A percentile compares a stretch with the other conserved stretches of the same genome.
Evolutionary conservation across 2,329 filamentous ascomycete species (phyloP).

Genomic region (Lasiodiplodia hormozganensis): DNA sequence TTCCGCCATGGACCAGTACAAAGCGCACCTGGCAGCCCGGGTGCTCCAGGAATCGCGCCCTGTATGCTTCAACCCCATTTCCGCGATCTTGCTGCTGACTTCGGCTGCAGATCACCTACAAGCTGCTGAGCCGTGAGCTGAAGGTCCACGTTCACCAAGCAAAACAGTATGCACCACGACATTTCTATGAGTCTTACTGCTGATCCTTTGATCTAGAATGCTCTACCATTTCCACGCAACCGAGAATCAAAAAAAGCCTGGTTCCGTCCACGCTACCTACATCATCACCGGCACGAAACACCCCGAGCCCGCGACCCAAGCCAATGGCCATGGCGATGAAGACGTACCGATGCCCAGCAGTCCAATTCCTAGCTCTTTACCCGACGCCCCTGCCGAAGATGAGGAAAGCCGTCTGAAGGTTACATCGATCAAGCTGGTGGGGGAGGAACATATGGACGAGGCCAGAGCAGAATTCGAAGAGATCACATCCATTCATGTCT

Average conservation of each 20-base stretch:
- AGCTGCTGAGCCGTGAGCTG: constrained; percentile 79
- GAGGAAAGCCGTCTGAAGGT: constrained; percentile 57
- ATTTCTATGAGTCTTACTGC: constrained; percentile 22
- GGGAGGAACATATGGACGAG: constrained; percentile 75
- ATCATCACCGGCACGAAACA: constrained; percentile 75
- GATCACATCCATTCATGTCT: constrained; percentile 83
- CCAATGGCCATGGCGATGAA: constrained; percentile 64
- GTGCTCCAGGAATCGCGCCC: constrained; percentile 78
- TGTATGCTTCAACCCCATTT: constrained; percentile 57
- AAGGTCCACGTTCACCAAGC: constrained; percentile 86
- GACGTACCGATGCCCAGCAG: constrained; percentile 72
- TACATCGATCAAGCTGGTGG: constrained; percentile 69
- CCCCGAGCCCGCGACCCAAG: constrained; percentile 34
- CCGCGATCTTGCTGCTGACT: background rate
- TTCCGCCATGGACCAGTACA: constrained; percentile 63
- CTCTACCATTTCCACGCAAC: constrained; percentile 82
- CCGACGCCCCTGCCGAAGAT: constrained; percentile 49
- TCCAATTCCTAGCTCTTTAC: constrained; percentile 68
- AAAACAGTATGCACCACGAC: constrained; percentile 72
- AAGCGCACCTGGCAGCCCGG: constrained; percentile 75
- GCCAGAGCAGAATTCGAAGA: constrained; percentile 71
- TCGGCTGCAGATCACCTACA: constrained; percentile 77
- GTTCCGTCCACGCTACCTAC: constrained; percentile 90
- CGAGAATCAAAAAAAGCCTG: constrained; percentile 76
- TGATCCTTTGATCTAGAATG: constrained; percentile 64